Base-by-base conservation (phyloP, 495 filamentous ascomycete species). In the Aspergillus conjunctus region DNA sequence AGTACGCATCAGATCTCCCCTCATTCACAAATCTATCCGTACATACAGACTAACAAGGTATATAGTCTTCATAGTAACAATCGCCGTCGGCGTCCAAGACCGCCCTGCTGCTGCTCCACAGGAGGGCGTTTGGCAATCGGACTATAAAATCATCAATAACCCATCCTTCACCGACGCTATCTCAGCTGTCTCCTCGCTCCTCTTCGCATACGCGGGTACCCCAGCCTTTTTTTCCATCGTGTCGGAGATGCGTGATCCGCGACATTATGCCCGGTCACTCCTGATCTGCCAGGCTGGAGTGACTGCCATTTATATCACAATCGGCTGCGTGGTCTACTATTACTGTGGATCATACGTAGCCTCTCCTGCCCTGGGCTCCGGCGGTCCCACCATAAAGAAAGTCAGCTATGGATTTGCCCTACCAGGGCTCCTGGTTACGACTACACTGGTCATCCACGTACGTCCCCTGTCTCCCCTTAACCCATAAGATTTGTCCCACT, bases 351-450 rank as follows among this genome's bases (percentile, higher is more conserved):
- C 71, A 0, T 78, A 80, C n/a, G 89, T 93, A 49, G 69, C 76
- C 12, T 87, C 87, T 0, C 91, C 91, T 1, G 88, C 89, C 7
- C 81, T 93, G 2, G 81, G 87, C 7, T 87, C 88, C 0, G 86
- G 86, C n/a, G 81, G 84, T 9, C 64, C 69, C 0, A 51, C 79
- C 0, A 66, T 94, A 8, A 83, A 87, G 62, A 91, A 89, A 66
- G 68, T 92, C 39, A 84, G 86, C 10, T 94, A 88, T 63, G 90
- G 89, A 6, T 73, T 93, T 61, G 90, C 88, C 10, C 66, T 90
- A 9, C 91, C 91, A 10, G 87, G 71, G 7, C 46, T 76, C 30
- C 54, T 73, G 11, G 71, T 73, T n/a, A 67, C 72, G 3, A 71
- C 68, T 1, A 70, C 68, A 26, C 52, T 73, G 2, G 57, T 72